Conservation (phyloP, 228 moss, liverwort and hornwort species). For the Sphagnum fallax region DNA sequence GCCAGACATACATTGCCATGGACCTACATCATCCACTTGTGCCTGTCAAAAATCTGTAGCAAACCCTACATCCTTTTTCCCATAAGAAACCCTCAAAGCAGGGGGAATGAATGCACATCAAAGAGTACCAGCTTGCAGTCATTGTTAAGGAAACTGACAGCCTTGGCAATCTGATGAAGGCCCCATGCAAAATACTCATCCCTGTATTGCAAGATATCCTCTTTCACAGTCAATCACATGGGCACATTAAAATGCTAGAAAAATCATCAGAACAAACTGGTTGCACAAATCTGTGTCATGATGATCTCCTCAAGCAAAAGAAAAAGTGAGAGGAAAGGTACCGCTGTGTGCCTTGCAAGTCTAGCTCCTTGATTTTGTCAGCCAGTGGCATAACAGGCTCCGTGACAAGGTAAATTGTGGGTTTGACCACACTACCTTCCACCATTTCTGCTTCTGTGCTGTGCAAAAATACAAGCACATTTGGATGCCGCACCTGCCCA, state of each 20-base stretch:
- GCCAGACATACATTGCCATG: slow-evolving; percentile 95
- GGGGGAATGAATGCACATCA: slow-evolving; percentile 5
- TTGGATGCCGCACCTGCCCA: slow-evolving; percentile 93
- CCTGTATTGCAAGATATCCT: slow-evolving; percentile 27
- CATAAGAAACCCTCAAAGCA: neutral
- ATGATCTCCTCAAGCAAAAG: neutral
- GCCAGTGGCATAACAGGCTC: slow-evolving; percentile 90
- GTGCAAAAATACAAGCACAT: slow-evolving; percentile 81
- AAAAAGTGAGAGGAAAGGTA: neutral
- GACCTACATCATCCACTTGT: slow-evolving; percentile 37
- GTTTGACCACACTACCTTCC: slow-evolving; percentile 60
- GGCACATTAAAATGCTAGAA: neutral
- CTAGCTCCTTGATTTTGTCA: slow-evolving; percentile 85
- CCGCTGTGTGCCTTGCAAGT: slow-evolving; percentile 89
- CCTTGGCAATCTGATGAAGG: slow-evolving; percentile 85
- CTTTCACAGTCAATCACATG: slow-evolving; percentile 15
- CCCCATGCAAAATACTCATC: slow-evolving; percentile 99
- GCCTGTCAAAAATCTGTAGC: neutral
- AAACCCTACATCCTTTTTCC: neutral
- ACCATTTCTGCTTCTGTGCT: slow-evolving; percentile 71
- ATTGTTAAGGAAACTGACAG: slow-evolving; percentile 96
- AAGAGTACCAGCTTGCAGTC: slow-evolving; percentile 85
- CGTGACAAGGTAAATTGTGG: slow-evolving; percentile 90
- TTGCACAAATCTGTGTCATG: neutral
- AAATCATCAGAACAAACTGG: neutral